phyloP scores from a whole-genome alignment of 2,329 filamentous ascomycete species.

The Ilyonectria mors-panacis region DNA sequence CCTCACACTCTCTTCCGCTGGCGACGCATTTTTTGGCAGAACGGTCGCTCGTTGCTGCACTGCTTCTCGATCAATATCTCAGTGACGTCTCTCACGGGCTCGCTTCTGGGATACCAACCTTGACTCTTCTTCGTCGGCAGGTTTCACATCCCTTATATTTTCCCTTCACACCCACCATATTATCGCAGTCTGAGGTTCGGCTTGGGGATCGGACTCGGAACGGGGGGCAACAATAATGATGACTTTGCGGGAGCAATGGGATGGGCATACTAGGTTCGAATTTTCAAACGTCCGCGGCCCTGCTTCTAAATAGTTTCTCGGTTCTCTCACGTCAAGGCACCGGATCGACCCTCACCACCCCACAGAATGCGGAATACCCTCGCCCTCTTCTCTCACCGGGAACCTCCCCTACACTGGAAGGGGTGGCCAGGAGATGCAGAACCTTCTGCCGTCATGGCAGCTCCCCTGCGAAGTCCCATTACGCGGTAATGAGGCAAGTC shows the following conservation, averaged over 20 bases:
- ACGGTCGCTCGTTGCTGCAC: conserved; percentile 75
- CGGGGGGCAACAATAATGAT: neutral
- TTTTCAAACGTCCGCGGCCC: conserved; percentile 28
- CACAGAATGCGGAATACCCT: conserved; percentile 40
- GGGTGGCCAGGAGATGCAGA: conserved; percentile 29
- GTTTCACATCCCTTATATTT: conserved; percentile 77
- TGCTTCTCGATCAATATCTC: conserved; percentile 47
- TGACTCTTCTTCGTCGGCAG: conserved; percentile 71
- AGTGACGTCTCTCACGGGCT: neutral
- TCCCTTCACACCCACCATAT: conserved; percentile 74
- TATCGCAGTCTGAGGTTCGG: conserved; percentile 34
- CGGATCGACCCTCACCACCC: conserved; percentile 38
- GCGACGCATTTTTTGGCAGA: conserved; percentile 74
- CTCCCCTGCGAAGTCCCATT: conserved; percentile 38
- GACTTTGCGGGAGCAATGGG: neutral
- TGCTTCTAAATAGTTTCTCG: conserved; percentile 41
- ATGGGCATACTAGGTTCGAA: conserved; percentile 26
- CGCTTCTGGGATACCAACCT: conserved; percentile 57
- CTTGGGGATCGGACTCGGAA: neutral
- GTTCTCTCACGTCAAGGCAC: conserved; percentile 37
- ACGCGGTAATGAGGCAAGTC: conserved; percentile 40
- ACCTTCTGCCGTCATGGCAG: conserved; percentile 36
- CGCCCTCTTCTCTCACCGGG: conserved; percentile 29
- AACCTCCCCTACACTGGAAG: conserved; percentile 16
- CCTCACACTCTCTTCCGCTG: conserved; percentile 70